A percentile compares a stretch with the other conserved stretches of the same genome.
Conservation (phyloP, 1,139 yeast species). For the Suzukiozyma palmioleophila region DNA sequence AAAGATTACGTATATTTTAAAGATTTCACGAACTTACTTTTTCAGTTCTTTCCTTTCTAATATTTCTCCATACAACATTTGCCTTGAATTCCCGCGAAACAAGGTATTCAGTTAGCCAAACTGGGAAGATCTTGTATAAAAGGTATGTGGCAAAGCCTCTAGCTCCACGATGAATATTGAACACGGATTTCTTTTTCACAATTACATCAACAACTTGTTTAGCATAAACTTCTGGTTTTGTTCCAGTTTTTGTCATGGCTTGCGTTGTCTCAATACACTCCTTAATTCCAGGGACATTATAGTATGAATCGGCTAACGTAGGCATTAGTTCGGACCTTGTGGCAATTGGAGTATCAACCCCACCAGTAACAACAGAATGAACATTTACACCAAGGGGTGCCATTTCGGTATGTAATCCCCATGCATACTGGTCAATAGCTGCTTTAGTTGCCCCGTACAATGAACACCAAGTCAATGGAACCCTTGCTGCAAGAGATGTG, state of each 20-base stretch:
- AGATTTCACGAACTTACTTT: too few relatives aligned
- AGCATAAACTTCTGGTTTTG: conserved; percentile 27
- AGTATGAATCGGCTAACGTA: conserved; percentile 16
- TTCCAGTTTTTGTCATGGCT: conserved; percentile 25
- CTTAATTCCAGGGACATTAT: conserved; percentile 27
- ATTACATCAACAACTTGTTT: conserved; percentile 23
- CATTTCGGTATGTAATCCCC: conserved; percentile 59
- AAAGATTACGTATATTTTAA: too few relatives aligned
- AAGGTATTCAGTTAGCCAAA: conserved; percentile 24
- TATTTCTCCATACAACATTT: conserved; percentile 17
- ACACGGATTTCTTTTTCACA: conserved; percentile 19
- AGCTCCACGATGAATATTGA: conserved; percentile 29
- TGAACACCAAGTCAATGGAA: conserved; percentile 33
- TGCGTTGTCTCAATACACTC: conserved; percentile 21
- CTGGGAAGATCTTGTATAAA: conserved; percentile 22
- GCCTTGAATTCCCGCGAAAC: conserved; percentile 30
- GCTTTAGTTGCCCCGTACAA: conserved; percentile 45
- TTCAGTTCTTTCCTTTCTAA: conserved; percentile 6
- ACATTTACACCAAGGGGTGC: conserved; percentile 34
- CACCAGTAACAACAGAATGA: conserved; percentile 37
- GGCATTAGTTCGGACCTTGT: conserved; percentile 6
- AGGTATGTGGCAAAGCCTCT: conserved; percentile 19
- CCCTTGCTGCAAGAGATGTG: conserved; percentile 31
- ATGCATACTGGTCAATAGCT: conserved; percentile 70
- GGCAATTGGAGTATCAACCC: conserved; percentile 36